phyloP scores from a whole-genome alignment of 2,329 filamentous ascomycete species.

The Sporothrix pallida region DNA sequence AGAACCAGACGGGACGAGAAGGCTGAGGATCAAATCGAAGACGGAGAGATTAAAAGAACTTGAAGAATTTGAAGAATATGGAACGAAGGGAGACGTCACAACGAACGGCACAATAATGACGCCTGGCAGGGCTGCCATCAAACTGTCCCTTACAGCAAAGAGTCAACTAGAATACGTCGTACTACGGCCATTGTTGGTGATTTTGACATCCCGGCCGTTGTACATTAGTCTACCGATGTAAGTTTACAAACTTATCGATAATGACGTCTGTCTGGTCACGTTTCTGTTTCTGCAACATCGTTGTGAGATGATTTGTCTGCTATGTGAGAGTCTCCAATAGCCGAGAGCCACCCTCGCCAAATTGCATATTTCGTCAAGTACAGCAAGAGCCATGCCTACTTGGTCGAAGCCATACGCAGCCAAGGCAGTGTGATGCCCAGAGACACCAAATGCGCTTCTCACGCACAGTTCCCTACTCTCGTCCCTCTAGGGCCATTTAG shows the following conservation, averaged over 20 bases:
- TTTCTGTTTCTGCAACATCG: too few species aligned
- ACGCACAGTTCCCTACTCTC: neutral
- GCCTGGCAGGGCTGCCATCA: neutral
- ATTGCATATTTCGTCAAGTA: too few species aligned
- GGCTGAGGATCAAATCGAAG: neutral
- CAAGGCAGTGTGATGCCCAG: neutral
- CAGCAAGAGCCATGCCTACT: too few species aligned
- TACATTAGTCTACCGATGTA: too few species aligned
- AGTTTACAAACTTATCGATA: too few species aligned
- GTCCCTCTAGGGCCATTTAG: neutral
- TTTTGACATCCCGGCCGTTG: too few species aligned
- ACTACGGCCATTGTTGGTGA: neutral
- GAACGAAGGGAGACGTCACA: neutral
- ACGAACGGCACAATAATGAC: neutral
- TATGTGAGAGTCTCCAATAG: too few species aligned
- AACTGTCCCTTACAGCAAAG: neutral
- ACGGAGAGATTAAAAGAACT: neutral
- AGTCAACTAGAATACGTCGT: neutral
- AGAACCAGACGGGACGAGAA: conserved; percentile 16
- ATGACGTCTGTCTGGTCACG: too few species aligned
- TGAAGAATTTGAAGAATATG: neutral
- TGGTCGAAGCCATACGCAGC: too few species aligned
- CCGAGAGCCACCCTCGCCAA: too few species aligned
- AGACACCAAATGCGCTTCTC: neutral
- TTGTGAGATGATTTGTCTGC: too few species aligned